These are phyloP conservation scores for Synchytrium microbalum DNA, from an alignment of 371 early-diverging fungal genomes.

Conservation along the genomic window DNA sequence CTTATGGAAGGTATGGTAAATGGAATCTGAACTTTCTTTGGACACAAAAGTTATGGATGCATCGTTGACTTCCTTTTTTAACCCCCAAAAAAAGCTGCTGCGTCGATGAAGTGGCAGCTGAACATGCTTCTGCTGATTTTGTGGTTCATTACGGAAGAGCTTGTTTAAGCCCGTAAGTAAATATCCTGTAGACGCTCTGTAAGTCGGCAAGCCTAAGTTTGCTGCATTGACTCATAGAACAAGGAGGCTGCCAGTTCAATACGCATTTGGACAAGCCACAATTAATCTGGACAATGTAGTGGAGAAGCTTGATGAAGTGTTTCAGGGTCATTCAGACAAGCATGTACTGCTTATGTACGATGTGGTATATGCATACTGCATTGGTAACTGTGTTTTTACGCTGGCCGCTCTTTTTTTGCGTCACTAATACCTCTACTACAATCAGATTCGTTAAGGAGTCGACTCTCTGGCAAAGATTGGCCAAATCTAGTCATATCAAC, in stretches of 20 bases:
- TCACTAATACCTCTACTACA: not conserved
- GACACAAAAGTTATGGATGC: not conserved
- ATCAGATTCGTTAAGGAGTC: not conserved
- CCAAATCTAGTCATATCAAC: not conserved
- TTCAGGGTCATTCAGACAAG: not conserved
- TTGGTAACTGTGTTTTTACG: slow-evolving; percentile 29
- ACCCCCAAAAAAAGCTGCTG: slow-evolving; percentile 63
- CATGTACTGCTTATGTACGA: slow-evolving; percentile 66
- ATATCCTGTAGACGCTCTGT: not conserved
- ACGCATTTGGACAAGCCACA: slow-evolving; percentile 70
- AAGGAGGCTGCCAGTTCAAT: slow-evolving; percentile 72
- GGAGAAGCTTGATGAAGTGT: slow-evolving; percentile 26
- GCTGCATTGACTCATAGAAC: slow-evolving; percentile 34
- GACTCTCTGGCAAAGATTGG: not conserved
- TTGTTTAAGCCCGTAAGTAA: slow-evolving; percentile 72
- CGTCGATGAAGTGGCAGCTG: slow-evolving; percentile 91
- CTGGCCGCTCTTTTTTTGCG: not conserved
- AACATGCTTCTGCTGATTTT: slow-evolving; percentile 73
- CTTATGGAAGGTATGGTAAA: slow-evolving; percentile 64
- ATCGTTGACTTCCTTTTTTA: not conserved
- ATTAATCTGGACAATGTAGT: slow-evolving; percentile 54
- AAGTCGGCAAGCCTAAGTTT: not conserved
- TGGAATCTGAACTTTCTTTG: not conserved
- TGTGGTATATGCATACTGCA: slow-evolving; percentile 59
- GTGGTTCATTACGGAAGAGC: slow-evolving; percentile 90